These are phyloP conservation scores for Firmiana major DNA, from an alignment of 345 rosid species.

Conservation along the genomic window DNA sequence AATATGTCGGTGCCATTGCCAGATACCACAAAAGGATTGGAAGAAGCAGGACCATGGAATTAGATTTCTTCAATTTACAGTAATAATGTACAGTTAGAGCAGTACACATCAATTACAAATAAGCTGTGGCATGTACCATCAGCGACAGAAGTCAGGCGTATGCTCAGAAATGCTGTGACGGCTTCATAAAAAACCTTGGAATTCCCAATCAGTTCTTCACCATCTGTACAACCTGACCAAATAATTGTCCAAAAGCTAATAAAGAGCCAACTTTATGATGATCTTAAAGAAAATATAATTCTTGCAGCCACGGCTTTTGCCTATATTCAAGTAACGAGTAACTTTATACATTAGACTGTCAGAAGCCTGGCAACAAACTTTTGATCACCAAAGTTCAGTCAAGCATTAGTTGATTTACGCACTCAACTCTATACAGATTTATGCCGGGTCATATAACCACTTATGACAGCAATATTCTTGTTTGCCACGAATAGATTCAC, in stretches of 20 bases:
- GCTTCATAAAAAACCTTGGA: conserved; percentile 19
- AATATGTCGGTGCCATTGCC: too few relatives aligned
- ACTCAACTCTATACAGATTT: conserved; percentile 27
- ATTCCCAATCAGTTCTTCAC: conserved; percentile 23
- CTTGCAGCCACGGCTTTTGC: conserved; percentile 6
- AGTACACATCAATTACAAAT: conserved; percentile 18
- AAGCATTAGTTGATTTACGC: conserved; percentile 19
- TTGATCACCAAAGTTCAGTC: conserved; percentile 8
- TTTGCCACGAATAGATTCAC: conserved; percentile 19
- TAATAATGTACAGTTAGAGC: conserved; percentile 28
- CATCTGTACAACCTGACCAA: conserved; percentile 36
- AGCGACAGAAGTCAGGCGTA: conserved; percentile 4
- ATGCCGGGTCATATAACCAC: conserved; percentile 13
- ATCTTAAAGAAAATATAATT: conserved; percentile 25
- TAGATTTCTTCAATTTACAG: conserved; percentile 19
- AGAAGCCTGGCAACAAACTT: conserved; percentile 9
- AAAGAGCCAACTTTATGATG: conserved; percentile 8
- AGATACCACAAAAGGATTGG: background rate
- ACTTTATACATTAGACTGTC: conserved; percentile 1
- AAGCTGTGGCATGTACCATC: conserved; percentile 10
- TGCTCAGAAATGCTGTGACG: conserved; percentile 20
- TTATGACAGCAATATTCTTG: conserved; percentile 15
- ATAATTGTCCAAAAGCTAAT: conserved; percentile 17
- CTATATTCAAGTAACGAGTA: background rate
- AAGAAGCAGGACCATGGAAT: conserved; percentile 9